Conservation (phyloP, 2,329 filamentous ascomycete species). For the Aureobasidium sp. region DNA sequence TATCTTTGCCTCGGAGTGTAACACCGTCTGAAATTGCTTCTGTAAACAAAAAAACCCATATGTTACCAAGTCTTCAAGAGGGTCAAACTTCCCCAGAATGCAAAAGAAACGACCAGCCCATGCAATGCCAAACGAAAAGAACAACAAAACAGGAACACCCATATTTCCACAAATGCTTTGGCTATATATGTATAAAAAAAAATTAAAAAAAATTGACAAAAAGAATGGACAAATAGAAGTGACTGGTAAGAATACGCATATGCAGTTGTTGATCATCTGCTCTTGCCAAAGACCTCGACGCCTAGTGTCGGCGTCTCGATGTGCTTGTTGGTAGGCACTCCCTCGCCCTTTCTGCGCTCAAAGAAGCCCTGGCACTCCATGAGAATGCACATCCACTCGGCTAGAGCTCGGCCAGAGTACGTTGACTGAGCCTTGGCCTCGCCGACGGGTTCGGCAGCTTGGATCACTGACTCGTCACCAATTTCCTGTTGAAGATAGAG, state of each 20-base stretch:
- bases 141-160: too few species aligned
- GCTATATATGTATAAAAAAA: too few species aligned
- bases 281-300: conserved; percentile 53
- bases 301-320: conserved; percentile 62
- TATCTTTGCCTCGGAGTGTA: too few species aligned
- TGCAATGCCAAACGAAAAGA: too few species aligned
- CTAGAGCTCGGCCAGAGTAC: conserved; percentile 64
- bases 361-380: conserved; percentile 76
- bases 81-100: too few species aligned
- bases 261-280: conserved; percentile 22
- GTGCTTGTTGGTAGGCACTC: conserved; percentile 55
- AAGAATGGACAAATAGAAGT: not conserved
- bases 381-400: conserved; percentile 69
- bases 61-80: too few species aligned
- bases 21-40: too few species aligned
- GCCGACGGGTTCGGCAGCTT: conserved; percentile 30
- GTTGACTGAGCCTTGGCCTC: conserved; percentile 37
- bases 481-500: conserved; percentile 45
- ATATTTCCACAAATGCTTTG: too few species aligned
- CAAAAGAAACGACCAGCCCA: too few species aligned
- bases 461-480: conserved; percentile 14
- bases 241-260: too few species aligned
- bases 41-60: too few species aligned
- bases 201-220: too few species aligned
- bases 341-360: conserved; percentile 65